Base-by-base conservation (phyloP, 179 eudicot genomes). In the Silene coronaria region DNA sequence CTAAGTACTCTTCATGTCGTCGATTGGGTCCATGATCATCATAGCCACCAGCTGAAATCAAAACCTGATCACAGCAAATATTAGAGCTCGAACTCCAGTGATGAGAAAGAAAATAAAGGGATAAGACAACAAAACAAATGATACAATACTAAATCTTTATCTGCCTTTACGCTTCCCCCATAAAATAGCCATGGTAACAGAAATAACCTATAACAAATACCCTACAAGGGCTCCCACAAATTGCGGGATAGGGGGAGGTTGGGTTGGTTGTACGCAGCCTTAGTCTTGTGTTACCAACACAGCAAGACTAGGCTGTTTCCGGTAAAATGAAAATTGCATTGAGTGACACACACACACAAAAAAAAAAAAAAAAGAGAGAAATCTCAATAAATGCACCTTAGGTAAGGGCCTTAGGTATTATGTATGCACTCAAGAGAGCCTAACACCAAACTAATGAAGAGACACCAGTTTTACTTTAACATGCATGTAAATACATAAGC, bases 1-100 rank as follows among this genome's bases (percentile, higher is more conserved):
- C 99, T 75, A 95, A 78, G 85, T 82, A 95, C 76, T 92, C 97
- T 13, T 79, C 62, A 73, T 78, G 85, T 70, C 81, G 85, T 21
- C 73, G 85, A 80, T 81, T 85, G 67, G 86, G 68, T 79, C 88
- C 87, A 24, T 82, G 85, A 55, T 84, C 90, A 67, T 83, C 88
- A 45, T 23, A 76, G 26, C 84, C 83, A 79, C 85, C 86, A 84
- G 91, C 84, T 74, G 89, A 83, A 77, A 91, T 84, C 77, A 95
- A 72, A 77, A 84, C 90, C 99, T 95, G 87, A 59, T 66, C 63
- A 64, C 17, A 82, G 65, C 28, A 30, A 69, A n/a, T 10, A 17
- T 21, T 7, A 9, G 64, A 78, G 53, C 57, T 72, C 21, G 58
- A 67, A 81, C 76, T 64, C 66, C 75, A 36, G 62, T n/a, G 70